phyloP scores from a whole-genome alignment of 208 protist species.

The Angomonas ambiguus region DNA sequence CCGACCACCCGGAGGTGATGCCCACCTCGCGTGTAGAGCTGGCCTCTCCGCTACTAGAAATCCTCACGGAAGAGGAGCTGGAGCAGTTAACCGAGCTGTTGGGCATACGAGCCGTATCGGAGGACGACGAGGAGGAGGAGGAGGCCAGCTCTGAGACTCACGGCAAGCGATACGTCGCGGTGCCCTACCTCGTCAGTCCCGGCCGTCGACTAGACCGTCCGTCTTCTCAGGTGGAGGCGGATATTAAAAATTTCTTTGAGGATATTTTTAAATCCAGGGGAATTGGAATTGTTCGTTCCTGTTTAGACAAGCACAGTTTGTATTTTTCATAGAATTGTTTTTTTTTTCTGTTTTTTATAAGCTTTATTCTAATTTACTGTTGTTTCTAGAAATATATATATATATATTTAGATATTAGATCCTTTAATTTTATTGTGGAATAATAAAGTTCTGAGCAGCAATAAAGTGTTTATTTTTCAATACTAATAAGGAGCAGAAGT shows the following conservation, averaged over 20 bases:
- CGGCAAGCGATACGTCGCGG: conserved; percentile 30
- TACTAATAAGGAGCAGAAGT: too few relatives aligned
- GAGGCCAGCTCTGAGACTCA: background rate
- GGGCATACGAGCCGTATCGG: conserved; percentile 22
- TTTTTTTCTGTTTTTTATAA: conserved; percentile 5
- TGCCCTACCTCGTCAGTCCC: conserved; percentile 35
- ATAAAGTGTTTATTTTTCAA: too few relatives aligned
- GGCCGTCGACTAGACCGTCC: conserved; percentile 70
- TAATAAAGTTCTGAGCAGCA: too few relatives aligned
- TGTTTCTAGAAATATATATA: background rate
- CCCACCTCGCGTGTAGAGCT: conserved; percentile 56
- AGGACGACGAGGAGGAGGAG: background rate
- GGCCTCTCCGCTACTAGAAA: conserved; percentile 49
- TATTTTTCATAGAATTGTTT: conserved; percentile 24
- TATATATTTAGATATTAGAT: background rate
- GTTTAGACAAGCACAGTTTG: conserved; percentile 35
- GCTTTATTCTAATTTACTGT: background rate
- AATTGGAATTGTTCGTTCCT: conserved; percentile 39
- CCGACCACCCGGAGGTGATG: conserved; percentile 51
- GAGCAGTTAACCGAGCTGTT: conserved; percentile 49
- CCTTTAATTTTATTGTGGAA: too few relatives aligned
- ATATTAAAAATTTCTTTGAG: conserved; percentile 66
- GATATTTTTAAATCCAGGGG: conserved; percentile 54
- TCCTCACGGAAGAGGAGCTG: conserved; percentile 47
- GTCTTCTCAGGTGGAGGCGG: conserved; percentile 60